Conservation (phyloP, 1,284 basidiomycete genomes). For the Trichosporon sp. region DNA sequence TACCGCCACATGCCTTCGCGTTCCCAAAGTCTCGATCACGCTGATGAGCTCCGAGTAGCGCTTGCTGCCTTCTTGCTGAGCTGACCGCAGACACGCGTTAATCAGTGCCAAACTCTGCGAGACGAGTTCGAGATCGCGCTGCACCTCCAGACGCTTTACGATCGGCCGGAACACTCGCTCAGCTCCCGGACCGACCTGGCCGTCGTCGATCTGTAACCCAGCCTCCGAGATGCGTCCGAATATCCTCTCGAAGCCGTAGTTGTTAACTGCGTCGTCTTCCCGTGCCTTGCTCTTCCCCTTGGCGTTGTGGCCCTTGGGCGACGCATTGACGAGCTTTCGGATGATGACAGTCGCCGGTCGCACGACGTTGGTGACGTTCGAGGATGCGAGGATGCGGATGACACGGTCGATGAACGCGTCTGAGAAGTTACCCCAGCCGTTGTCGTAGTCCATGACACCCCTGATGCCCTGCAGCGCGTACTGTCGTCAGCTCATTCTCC, state of each 20-base stretch:
- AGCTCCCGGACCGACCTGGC: slow-evolving; percentile 45
- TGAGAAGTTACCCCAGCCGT: slow-evolving; percentile 36
- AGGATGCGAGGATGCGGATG: slow-evolving; percentile 72
- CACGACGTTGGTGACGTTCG: slow-evolving; percentile 79
- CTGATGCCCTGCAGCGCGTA: slow-evolving; percentile 43
- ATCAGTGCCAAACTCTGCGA: slow-evolving; percentile 84
- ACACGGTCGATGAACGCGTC: slow-evolving; percentile 50
- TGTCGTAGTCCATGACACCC: slow-evolving; percentile 41
- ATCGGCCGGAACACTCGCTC: slow-evolving; percentile 52
- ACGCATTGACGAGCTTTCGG: slow-evolving; percentile 42
- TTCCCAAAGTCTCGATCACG: slow-evolving; percentile 67
- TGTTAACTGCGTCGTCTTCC: slow-evolving; percentile 35
- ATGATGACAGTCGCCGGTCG: slow-evolving; percentile 74
- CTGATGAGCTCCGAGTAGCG: slow-evolving; percentile 36
- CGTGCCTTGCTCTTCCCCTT: slow-evolving; percentile 24
- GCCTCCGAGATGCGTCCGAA: slow-evolving; percentile 71
- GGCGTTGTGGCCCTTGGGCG: slow-evolving; percentile 19
- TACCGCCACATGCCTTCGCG: slow-evolving; percentile 78
- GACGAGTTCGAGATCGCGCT: slow-evolving; percentile 74
- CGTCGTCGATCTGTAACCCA: slow-evolving; percentile 57
- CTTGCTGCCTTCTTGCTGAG: slow-evolving; percentile 34
- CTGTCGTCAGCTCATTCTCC: slow-evolving; percentile 13
- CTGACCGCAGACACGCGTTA: slow-evolving; percentile 58
- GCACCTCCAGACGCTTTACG: slow-evolving; percentile 67
- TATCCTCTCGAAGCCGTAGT: slow-evolving; percentile 76